Conservation (phyloP, 192 early-diverging fungal genomes). For the Ambispora gerdemannii region DNA sequence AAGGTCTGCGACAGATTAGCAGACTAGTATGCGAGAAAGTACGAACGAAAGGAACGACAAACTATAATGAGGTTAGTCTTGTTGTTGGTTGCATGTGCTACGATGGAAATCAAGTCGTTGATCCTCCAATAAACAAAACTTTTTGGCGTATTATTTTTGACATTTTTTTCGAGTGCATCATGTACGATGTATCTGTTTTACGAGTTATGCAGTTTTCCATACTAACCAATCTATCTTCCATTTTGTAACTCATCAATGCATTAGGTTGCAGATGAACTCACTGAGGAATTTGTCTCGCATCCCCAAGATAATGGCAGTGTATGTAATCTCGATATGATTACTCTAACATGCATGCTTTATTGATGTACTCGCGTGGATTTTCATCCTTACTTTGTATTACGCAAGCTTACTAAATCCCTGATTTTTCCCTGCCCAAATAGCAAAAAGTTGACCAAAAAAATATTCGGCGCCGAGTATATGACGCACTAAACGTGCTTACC, state of each 20-base stretch:
- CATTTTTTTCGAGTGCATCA: too few species aligned
- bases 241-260: constrained; percentile 12
- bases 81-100: neutral
- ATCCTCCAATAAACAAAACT: neutral
- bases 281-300: constrained; percentile 38
- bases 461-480: constrained; percentile 67
- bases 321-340: neutral
- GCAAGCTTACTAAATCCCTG: too few species aligned
- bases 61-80: constrained; percentile 54
- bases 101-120: neutral
- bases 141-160: too few species aligned
- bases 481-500: constrained; percentile 68
- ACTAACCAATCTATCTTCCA: constrained; percentile 29
- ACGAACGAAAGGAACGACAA: constrained; percentile 53
- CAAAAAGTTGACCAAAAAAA: constrained; percentile 56
- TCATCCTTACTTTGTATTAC: neutral
- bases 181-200: too few species aligned
- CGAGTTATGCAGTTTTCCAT: constrained; percentile 2
- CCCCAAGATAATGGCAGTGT: constrained; percentile 2
- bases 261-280: constrained; percentile 55
- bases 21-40: constrained; percentile 62
- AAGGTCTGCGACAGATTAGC: constrained; percentile 62
- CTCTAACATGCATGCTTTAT: constrained; percentile 17
- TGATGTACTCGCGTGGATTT: neutral
- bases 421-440: too few species aligned